phyloP scores from a whole-genome alignment of 768 basidiomycete species.

The Solioccasus polychromus region DNA sequence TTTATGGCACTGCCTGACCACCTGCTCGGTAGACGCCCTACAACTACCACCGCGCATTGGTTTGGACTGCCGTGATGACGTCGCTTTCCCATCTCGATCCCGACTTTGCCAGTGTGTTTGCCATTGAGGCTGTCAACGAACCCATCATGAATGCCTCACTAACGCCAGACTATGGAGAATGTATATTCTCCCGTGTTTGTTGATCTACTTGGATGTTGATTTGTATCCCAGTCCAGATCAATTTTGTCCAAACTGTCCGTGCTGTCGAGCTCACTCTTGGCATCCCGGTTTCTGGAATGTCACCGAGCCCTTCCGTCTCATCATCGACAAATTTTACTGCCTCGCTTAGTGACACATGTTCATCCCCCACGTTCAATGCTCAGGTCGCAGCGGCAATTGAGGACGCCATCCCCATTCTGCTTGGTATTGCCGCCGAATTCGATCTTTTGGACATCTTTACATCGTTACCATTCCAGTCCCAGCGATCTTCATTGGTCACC shows the following conservation, averaged over 20 bases:
- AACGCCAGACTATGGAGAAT: constrained; percentile 70
- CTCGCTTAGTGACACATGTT: constrained; percentile 26
- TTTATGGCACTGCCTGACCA: constrained; percentile 1
- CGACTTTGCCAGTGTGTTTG: constrained; percentile 58
- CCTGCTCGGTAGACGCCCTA: constrained; percentile 43
- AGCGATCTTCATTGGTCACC: constrained; percentile 32
- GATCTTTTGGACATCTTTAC: constrained; percentile 25
- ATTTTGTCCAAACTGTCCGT: constrained; percentile 68
- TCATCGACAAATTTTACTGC: constrained; percentile 35
- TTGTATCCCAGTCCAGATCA: constrained; percentile 52
- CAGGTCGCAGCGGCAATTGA: constrained; percentile 33
- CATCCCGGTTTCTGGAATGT: constrained; percentile 35
- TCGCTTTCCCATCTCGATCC: constrained; percentile 67
- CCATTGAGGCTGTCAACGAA: constrained; percentile 78
- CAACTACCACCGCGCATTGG: constrained; percentile 74
- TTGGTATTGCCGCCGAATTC: constrained; percentile 23
- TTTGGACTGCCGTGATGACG: constrained; percentile 85
- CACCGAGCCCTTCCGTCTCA: constrained; percentile 11
- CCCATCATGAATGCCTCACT: constrained; percentile 66
- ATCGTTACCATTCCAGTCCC: constrained; percentile 13
- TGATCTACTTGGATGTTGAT: not conserved
- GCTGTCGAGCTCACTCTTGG: constrained; percentile 62
- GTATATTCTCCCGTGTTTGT: constrained; percentile 37
- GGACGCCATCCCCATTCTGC: constrained; percentile 38
- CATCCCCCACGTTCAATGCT: constrained; percentile 20